Evolutionary conservation across 306 rosid genomes (phyloP), one percentile per base, ranked within the genome.

Genomic region (Carpinus fangiana): DNA sequence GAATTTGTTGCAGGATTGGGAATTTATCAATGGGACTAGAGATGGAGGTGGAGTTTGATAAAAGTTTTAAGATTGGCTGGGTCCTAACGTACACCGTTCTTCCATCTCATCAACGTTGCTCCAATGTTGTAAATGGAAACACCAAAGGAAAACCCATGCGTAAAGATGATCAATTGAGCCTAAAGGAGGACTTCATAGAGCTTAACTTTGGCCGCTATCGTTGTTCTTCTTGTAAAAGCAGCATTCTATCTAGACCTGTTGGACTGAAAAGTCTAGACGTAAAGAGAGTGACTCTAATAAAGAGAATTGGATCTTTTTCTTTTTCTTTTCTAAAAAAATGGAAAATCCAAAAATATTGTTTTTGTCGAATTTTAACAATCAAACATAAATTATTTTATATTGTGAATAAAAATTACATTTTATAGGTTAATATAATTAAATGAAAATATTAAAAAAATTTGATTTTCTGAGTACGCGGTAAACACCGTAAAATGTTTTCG

Each of bases 81-180:
- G 99, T 88, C 98, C 98, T 28, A 91, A n/a, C n/a, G n/a, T n/a
- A 90, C 76, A 95, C 98, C 9, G 98, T 95, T 84, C 98, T 95
- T 83, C 92, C 90, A 70, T 77, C 87, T 76, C 86, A 79, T 20
- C 79, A 86, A 31, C 87, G 76, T 71, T 69, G 59, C 86, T 85
- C 76, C 20, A 83, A 77, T 89, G 83, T 60, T 52, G 84, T 85
- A 79, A 90, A 82, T 76, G 90, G 89, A 71, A 83, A 82, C 79
- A 81, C 81, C 17, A 88, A 84, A 36, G 91, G 79, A 43, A 90
- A 86, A 79, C 75, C 77, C 0, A 12, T 83, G 11, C 77, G 76
- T 55, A 85, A 81, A 83, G 91, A 82, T 76, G 92, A 83, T 6
- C 9, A 71, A 70, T 82, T 88, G 76, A 85, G 78, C 70, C 82